Conservation (phyloP, 331 rosid genomes). For the Cydonia oblonga region DNA sequence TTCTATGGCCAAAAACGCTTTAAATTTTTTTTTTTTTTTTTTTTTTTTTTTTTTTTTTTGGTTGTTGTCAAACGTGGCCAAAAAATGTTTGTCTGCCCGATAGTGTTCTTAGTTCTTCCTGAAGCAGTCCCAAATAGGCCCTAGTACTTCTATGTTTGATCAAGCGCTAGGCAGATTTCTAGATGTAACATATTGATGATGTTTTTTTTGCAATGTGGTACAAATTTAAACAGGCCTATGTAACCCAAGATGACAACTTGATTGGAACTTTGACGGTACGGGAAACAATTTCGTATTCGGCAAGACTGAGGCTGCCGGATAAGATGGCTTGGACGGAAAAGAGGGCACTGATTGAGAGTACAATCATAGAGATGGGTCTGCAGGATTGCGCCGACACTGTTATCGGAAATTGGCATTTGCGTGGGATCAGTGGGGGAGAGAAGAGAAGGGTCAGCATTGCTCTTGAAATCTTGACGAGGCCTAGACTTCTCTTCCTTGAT, state of each 20-base stretch:
- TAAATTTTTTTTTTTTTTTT: no score
- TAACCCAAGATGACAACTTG: slow-evolving; percentile 94
- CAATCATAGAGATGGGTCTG: slow-evolving; percentile 85
- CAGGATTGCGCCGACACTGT: slow-evolving; percentile 95
- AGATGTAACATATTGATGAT: background rate
- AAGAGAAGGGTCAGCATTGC: slow-evolving; percentile 95
- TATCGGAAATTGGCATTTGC: slow-evolving; percentile 89
- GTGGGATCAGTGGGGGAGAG: slow-evolving; percentile 97
- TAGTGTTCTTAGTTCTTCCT: no score
- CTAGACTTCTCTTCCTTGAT: slow-evolving; percentile 85
- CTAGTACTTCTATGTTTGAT: background rate
- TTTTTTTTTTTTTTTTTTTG: no score
- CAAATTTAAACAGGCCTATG: slow-evolving; percentile 55
- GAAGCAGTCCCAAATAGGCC: no score
- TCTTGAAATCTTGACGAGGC: slow-evolving; percentile 81
- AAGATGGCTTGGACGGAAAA: slow-evolving; percentile 69
- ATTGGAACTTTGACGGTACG: slow-evolving; percentile 85
- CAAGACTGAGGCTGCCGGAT: slow-evolving; percentile 61
- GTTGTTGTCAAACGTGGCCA: no score
- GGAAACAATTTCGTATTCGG: slow-evolving; percentile 82
- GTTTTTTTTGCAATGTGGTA: background rate
- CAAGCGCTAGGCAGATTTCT: background rate
- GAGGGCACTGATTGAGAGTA: slow-evolving; percentile 65
- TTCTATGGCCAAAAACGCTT: no score
- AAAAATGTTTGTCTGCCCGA: no score